Conservation (phyloP, 2,329 filamentous ascomycete species). For the Cordyceps fumosorosea region DNA sequence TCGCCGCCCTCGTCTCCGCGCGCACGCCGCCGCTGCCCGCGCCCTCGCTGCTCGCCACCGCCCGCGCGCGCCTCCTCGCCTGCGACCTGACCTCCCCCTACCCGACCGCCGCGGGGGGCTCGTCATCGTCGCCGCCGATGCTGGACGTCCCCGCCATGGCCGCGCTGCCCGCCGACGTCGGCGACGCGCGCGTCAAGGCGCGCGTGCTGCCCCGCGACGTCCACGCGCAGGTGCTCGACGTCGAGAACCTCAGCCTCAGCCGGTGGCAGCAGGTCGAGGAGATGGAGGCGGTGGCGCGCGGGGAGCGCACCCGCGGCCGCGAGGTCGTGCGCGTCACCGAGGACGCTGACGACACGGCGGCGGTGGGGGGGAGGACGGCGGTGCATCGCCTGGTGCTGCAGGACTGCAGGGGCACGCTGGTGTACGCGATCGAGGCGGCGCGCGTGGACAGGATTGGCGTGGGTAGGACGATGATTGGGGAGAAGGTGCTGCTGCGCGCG, state of each 20-base stretch:
- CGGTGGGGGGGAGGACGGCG: background rate
- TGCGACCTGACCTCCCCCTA: slow-evolving; percentile 45
- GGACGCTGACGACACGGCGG: slow-evolving; percentile 36
- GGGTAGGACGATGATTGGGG: slow-evolving; percentile 63
- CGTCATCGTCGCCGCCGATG: slow-evolving; percentile 26
- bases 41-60: slow-evolving; percentile 68
- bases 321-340: slow-evolving; percentile 68
- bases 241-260: slow-evolving; percentile 74
- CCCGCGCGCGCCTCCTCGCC: slow-evolving; percentile 71
- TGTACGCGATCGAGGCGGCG: slow-evolving; percentile 67
- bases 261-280: slow-evolving; percentile 84
- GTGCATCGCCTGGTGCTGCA: slow-evolving; percentile 77
- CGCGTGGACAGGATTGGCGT: slow-evolving; percentile 60
- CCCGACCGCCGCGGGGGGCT: too few species aligned
- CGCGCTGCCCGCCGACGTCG: slow-evolving; percentile 48
- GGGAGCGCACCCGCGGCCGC: slow-evolving; percentile 67
- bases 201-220: slow-evolving; percentile 53
- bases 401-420: slow-evolving; percentile 63
- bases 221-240: slow-evolving; percentile 74
- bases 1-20: slow-evolving; percentile 53
- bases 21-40: slow-evolving; percentile 54
- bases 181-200: slow-evolving; percentile 47
- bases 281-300: slow-evolving; percentile 65
- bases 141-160: slow-evolving; percentile 38
- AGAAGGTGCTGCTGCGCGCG: slow-evolving; percentile 69